phyloP scores from a whole-genome alignment of 176 grass and related monocot species.

The Elaeis guineensis region DNA sequence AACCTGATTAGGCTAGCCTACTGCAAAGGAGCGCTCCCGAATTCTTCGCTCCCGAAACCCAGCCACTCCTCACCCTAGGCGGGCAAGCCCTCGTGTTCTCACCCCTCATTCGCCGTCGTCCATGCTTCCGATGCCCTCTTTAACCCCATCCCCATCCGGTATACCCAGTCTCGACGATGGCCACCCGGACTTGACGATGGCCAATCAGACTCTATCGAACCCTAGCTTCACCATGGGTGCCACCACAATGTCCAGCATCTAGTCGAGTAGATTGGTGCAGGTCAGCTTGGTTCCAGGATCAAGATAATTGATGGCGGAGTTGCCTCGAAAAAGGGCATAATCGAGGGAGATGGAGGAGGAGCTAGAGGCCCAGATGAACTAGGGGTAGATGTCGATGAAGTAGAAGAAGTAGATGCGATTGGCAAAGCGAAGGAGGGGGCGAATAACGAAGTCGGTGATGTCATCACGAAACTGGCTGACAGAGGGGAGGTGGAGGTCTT shows the following conservation, averaged over 20 bases:
- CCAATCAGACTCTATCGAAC: slow-evolving; percentile 49
- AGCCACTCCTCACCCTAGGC: too few relatives aligned
- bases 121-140: too few relatives aligned
- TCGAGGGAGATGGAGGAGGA: slow-evolving; percentile 43
- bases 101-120: too few relatives aligned
- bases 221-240: slow-evolving; percentile 65
- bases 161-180: too few relatives aligned
- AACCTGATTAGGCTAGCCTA: too few relatives aligned
- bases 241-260: slow-evolving; percentile 81
- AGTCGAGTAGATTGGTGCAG: slow-evolving; percentile 84
- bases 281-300: slow-evolving; percentile 46
- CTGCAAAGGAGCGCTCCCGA: too few relatives aligned
- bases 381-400: slow-evolving; percentile 91
- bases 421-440: slow-evolving; percentile 60
- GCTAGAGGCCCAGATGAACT: slow-evolving; percentile 42
- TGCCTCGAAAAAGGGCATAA: slow-evolving; percentile 48
- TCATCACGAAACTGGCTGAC: slow-evolving; percentile 47
- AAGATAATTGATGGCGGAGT: slow-evolving; percentile 28
- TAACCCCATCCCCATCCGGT: too few relatives aligned
- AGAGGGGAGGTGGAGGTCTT: slow-evolving; percentile 50
- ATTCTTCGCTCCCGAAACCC: too few relatives aligned
- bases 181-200: slow-evolving; percentile 84
- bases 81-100: too few relatives aligned
- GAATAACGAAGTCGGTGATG: slow-evolving; percentile 49
- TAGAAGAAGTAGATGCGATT: slow-evolving; percentile 64